Evolutionary conservation across 192 early-diverging fungal species (phyloP).

Genomic region (Chytriomyces hyalinus): DNA sequence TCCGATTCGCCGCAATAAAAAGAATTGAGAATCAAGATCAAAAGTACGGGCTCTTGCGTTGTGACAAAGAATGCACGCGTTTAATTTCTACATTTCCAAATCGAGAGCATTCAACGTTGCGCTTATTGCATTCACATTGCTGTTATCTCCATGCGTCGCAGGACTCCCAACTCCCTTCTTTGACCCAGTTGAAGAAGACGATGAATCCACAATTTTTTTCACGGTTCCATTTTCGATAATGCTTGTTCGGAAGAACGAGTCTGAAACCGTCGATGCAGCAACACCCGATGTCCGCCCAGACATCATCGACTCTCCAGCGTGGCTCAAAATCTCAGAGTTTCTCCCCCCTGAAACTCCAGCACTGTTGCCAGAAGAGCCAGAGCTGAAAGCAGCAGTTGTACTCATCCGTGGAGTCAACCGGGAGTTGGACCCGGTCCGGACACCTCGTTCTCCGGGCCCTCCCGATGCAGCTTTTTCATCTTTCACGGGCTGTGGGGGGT

Average conservation of each 20-base stretch:
- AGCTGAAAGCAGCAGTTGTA: background rate
- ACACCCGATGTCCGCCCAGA: too few species aligned
- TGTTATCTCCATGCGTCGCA: background rate
- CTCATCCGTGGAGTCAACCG: conserved; percentile 1
- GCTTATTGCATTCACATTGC: background rate
- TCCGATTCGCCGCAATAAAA: too few species aligned
- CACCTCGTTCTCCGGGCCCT: background rate
- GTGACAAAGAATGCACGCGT: too few species aligned
- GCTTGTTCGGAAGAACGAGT: too few species aligned
- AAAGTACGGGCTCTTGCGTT: too few species aligned
- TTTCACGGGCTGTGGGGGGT: background rate
- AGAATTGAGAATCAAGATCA: too few species aligned
- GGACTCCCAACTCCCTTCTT: background rate
- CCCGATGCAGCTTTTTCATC: background rate
- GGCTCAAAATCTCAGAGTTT: too few species aligned
- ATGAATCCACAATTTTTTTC: background rate
- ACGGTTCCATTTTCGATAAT: background rate
- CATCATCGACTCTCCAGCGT: too few species aligned
- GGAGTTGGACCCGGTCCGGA: background rate
- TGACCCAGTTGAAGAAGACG: background rate
- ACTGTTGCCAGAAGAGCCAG: background rate
- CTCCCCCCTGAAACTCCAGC: background rate
- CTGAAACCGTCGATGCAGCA: too few species aligned
- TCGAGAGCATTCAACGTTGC: conserved; percentile 34
- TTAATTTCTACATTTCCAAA: conserved; percentile 31